Base-by-base conservation (phyloP, 805 yeast species). In the Barnettozyma pratensis region DNA sequence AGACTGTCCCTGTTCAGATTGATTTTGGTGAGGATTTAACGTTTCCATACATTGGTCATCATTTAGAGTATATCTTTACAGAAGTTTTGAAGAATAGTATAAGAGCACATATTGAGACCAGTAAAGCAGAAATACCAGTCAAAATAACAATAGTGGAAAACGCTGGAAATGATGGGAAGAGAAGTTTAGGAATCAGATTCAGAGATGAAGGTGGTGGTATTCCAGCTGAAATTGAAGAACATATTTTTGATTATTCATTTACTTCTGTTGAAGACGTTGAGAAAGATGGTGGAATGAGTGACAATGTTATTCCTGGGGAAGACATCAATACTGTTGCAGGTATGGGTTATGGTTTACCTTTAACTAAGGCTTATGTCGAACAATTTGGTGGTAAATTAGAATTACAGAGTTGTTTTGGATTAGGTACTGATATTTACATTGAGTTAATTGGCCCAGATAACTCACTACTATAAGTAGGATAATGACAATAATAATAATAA, bases 341-440 rank as follows among this genome's bases (percentile, higher is more conserved):
- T 0, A 86, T 94, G 87, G 98, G 98, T 0, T 92, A 89, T 62
- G 99, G 99, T 0, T 67, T 92, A 47, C 98, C 98, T 6, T 70
- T 92, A 53, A 86, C 91, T 51, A 71, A 80, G 56, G 85, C 88
- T 0, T 86, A 86, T 58, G 80, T 85, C 31, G 86, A 81, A 59
- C 74, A 84, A 61, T 85, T 86, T 62, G 85, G 84, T 39, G 94
- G 94, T 3, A 72, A 71, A 41, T 72, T 87, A 44, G 80, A 80
- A 50, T 71, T 87, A 30, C 89, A 86, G 62, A 80, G 85, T 42
- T 74, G 85, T 50, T 77, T 77, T 66, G 92, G 94, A 1, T 75
- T 81, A 74, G 96, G 96, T 4, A 85, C 92, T 0, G 90, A 84
- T 56, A 89, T 82, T 7, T 85, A 86, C 60, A 68, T 85, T 41